A percentile compares a stretch with the other conserved stretches of the same genome.
Conservation (phyloP, 257 asterid genomes). For the Ilex aquifolium region DNA sequence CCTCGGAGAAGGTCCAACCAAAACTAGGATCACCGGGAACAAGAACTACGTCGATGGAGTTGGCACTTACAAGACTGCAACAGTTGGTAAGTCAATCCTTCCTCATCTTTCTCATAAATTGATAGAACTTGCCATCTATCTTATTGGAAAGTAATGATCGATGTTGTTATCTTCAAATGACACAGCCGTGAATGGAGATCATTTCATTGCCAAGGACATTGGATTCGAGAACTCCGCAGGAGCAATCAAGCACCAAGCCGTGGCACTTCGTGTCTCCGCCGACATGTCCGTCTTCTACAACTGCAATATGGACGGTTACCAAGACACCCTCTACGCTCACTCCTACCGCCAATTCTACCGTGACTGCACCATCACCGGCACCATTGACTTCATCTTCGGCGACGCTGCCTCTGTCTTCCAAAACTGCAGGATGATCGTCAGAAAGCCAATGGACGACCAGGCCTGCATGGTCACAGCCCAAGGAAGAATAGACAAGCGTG, state of each 20-base stretch:
- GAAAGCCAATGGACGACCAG: constrained; percentile 33
- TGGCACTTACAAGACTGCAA: constrained; percentile 43
- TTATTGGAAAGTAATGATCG: neutral
- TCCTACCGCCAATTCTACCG: constrained; percentile 44
- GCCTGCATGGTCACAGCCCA: constrained; percentile 53
- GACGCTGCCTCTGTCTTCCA: constrained; percentile 41
- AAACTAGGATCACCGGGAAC: constrained; percentile 44
- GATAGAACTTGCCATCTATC: neutral
- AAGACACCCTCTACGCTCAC: constrained; percentile 58
- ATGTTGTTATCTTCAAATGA: neutral
- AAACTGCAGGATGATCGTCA: constrained; percentile 42
- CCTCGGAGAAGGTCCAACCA: constrained; percentile 58
- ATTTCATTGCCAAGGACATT: constrained; percentile 39
- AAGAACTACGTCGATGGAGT: constrained; percentile 35
- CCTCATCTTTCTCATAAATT: too few species aligned
- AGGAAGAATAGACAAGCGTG: constrained; percentile 29
- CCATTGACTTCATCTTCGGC: constrained; percentile 59
- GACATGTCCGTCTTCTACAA: constrained; percentile 42
- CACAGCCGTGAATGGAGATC: constrained; percentile 30
- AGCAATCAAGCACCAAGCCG: constrained; percentile 41
- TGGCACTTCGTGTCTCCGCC: constrained; percentile 48
- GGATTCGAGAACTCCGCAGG: constrained; percentile 69
- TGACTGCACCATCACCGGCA: constrained; percentile 49
- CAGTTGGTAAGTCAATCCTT: constrained; percentile 32
- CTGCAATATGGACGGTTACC: constrained; percentile 43